Evolutionary conservation across 257 asterid genomes (phyloP), one percentile per base, ranked within the genome.

Genomic region (Fraxinus pennsylvanica): DNA sequence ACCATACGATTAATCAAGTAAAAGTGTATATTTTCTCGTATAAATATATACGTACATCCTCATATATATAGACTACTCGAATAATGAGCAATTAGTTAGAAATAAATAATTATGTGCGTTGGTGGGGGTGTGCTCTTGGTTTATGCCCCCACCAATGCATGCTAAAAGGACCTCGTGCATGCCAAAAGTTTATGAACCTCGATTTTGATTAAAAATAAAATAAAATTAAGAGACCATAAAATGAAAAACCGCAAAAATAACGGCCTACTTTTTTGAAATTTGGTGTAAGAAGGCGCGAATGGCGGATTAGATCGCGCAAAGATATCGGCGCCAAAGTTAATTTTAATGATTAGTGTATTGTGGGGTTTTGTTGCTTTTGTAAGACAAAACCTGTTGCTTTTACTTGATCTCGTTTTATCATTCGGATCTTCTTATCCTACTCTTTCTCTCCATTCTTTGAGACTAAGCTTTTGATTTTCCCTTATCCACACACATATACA

Each of bases 261-360:
- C 84, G 43, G 73, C 85, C 83, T 29, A 15, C 9, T 27, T 65
- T 69, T 41, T 63, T 57, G 54, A 59, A 69, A 32, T 19, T 25
- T 29, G 72, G 17, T 8, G 12, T 5, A 10, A 21, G 43, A 54
- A 50, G 75, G 86, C 85, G 86, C 82, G 80, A 85, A 70, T 80
- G 79, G 68, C 87, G 91, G 79, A 71, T 72, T 71, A 72, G 81
- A 88, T 88, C 77, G 80, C 91, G 88, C 88, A 27, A 83, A 41
- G 80, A 59, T 66, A 81, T 45, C 89, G 88, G 86, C 87, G 85
- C 86, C 82, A 77, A 82, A 73, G 9, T 72, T 78, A 73, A 71
- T 80, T 80, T 65, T 68, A 61, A 81, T 25, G 12, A 79, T 59
- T 50, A 72, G 59, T 12, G 69, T 33, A 63, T 25, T 63, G 33